Conservation (phyloP, 495 filamentous ascomycete genomes). For the Penicillium antarcticum region DNA sequence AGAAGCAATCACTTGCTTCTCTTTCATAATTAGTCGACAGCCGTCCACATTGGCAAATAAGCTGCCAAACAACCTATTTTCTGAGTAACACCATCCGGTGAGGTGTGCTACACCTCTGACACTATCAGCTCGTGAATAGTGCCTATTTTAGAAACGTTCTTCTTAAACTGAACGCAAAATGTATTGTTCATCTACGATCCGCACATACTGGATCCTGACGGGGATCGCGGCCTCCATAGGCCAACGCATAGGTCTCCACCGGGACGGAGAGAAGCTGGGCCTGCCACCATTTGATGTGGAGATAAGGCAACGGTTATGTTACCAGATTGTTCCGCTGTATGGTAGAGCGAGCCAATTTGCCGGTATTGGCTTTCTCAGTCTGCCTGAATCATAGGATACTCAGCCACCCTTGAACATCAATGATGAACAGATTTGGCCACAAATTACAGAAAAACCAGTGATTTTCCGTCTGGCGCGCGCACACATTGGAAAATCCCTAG, state of each 20-base stretch:
- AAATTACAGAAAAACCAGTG: conserved; percentile 35
- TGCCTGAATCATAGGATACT: conserved; percentile 22
- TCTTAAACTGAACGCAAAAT: too few species aligned
- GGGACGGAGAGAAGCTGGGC: conserved; percentile 39
- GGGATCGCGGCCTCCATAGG: conserved; percentile 47
- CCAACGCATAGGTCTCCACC: conserved; percentile 47
- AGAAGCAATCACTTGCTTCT: too few species aligned
- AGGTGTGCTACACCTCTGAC: too few species aligned
- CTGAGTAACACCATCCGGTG: too few species aligned
- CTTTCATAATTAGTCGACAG: too few species aligned
- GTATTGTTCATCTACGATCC: conserved; percentile 24
- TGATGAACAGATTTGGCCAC: conserved; percentile 50
- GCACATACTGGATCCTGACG: conserved; percentile 35
- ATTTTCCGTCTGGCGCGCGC: conserved; percentile 70
- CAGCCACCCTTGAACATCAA: conserved; percentile 52
- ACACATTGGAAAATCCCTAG: conserved; percentile 5
- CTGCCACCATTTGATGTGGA: conserved; percentile 48
- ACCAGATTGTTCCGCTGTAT: conserved; percentile 41
- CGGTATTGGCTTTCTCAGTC: conserved; percentile 19
- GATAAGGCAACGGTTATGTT: conserved; percentile 48
- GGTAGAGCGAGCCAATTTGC: conserved; percentile 24
- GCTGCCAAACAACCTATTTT: too few species aligned
- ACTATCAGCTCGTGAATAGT: too few species aligned
- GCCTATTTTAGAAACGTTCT: too few species aligned
- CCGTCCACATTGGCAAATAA: too few species aligned